Base-by-base conservation (phyloP, 495 filamentous ascomycete species). In the Trichoderma erinaceum region DNA sequence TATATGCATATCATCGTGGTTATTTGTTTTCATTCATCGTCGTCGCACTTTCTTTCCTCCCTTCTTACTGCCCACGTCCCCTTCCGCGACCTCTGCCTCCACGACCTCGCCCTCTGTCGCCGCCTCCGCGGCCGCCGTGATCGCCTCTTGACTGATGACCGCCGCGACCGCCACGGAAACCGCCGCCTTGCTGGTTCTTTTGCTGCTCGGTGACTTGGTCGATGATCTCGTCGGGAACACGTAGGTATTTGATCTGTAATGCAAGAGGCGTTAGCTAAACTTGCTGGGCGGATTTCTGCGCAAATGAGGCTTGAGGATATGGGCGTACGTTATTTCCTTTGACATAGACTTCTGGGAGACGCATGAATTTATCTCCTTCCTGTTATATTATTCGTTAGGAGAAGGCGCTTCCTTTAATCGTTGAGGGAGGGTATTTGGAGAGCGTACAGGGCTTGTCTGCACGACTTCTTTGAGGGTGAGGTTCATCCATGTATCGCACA, bases 401-500 rank as follows among this genome's bases (percentile, higher is more conserved):
- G 41, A 18, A 46, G 18, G 3, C 10, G 48, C n/a, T 4, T n/a
- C n/a, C 2, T n/a, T 52, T 52, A 6, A 12, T n/a, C 18, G 13
- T 15, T 1, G 44, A 16, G 44, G 48, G 48, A n/a, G 48, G 18
- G 48, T 23, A 0, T 2, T 52, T 21, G 48, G 48, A 4, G 13
- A 38, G 70, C 80, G 35, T 73, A 88, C 86, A 32, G 93, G 87
- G 73, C 90, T 96, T 8, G 95, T 99, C 80, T 97, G 93, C n/a
- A 98, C 91, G 11, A 99, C 96, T 74, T 97, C 95, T 75, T 93
- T 93, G 75, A 99, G 80, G 23, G 94, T 97, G 64, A 99, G 78
- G 78, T 99, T 99, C 95, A 99, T 99, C 92, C 93, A 99, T 46
- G 92, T 98, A 78, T 99, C 95, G 84, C 92, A 98, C 75, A 87